Percentiles rank a stretch among this genome's conserved stretches.
Conservation (phyloP, 306 rosid genomes). For the Cucumis hystrix region DNA sequence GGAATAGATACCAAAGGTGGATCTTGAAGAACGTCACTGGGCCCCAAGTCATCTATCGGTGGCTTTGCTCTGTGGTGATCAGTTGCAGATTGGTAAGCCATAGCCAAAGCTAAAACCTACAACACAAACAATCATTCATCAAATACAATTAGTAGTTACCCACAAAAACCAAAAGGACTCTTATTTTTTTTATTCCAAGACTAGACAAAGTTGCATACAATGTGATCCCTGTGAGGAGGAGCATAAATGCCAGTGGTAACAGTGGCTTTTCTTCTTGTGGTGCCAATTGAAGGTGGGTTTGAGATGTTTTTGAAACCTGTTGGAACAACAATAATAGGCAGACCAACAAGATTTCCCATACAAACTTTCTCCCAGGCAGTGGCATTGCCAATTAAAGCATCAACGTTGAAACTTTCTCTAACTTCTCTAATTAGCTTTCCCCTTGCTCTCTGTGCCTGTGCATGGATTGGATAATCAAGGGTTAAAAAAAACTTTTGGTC, state of each 20-base stretch:
- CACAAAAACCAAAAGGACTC: background rate
- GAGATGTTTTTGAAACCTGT: conserved; percentile 37
- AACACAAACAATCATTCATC: background rate
- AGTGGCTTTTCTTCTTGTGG: conserved; percentile 24
- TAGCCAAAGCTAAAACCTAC: conserved; percentile 55
- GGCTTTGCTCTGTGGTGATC: conserved; percentile 55
- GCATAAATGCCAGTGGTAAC: conserved; percentile 50
- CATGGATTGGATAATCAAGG: background rate
- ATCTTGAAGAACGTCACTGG: conserved; percentile 24
- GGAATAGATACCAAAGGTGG: conserved; percentile 14
- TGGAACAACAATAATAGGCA: conserved; percentile 55
- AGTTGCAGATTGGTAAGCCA: conserved; percentile 62
- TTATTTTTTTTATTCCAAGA: background rate
- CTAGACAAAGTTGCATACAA: conserved; percentile 10
- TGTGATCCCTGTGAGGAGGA: conserved; percentile 44
- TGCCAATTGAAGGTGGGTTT: conserved; percentile 28
- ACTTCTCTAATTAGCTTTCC: conserved; percentile 49
- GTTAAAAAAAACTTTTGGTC: too few relatives aligned
- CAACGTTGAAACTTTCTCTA: conserved; percentile 35
- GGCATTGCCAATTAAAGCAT: conserved; percentile 66
- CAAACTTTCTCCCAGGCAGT: conserved; percentile 76
- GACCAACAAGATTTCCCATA: conserved; percentile 62
- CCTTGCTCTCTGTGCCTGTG: conserved; percentile 61
- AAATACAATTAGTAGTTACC: background rate
- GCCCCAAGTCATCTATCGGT: conserved; percentile 48